Evolutionary conservation across 1,284 basidiomycete species (phyloP).

Genomic region (Rhodotorula glutinis): DNA sequence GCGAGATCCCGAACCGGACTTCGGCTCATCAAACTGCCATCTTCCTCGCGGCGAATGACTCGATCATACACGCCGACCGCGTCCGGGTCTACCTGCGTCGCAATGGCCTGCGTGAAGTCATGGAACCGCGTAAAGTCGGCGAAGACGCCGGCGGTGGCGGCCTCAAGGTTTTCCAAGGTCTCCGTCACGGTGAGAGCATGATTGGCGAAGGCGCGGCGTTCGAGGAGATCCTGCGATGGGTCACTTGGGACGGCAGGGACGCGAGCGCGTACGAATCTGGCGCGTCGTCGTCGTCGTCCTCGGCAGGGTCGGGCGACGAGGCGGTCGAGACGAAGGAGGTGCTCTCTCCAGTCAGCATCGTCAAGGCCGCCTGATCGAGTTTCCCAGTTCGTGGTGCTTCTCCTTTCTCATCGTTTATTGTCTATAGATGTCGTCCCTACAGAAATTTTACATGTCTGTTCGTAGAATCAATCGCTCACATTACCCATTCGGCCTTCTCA

Average conservation of each 20-base stretch:
- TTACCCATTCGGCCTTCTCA: too few relatives aligned
- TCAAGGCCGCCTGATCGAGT: not conserved
- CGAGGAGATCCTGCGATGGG: conserved; percentile 21
- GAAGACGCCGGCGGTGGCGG: conserved; percentile 17
- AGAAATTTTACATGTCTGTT: too few relatives aligned
- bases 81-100: conserved; percentile 23
- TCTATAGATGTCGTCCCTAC: too few relatives aligned
- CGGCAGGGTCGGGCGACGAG: not conserved
- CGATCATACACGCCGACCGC: conserved; percentile 64
- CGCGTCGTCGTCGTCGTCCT: not conserved
- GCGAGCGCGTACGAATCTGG: conserved; percentile 10
- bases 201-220: conserved; percentile 17
- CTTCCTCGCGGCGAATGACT: conserved; percentile 74
- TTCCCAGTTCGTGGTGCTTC: too few relatives aligned
- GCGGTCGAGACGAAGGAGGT: too few relatives aligned
- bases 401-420: not conserved
- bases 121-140: conserved; percentile 5
- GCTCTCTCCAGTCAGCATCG: not conserved
- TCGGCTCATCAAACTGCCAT: conserved; percentile 57
- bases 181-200: conserved; percentile 34
- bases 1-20: conserved; percentile 74
- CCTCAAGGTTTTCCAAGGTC: conserved; percentile 32
- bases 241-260: conserved; percentile 17
- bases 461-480: too few relatives aligned
- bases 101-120: conserved; percentile 22